Conservation (phyloP, 2,329 filamentous ascomycete species). For the Balansia obtecta region DNA sequence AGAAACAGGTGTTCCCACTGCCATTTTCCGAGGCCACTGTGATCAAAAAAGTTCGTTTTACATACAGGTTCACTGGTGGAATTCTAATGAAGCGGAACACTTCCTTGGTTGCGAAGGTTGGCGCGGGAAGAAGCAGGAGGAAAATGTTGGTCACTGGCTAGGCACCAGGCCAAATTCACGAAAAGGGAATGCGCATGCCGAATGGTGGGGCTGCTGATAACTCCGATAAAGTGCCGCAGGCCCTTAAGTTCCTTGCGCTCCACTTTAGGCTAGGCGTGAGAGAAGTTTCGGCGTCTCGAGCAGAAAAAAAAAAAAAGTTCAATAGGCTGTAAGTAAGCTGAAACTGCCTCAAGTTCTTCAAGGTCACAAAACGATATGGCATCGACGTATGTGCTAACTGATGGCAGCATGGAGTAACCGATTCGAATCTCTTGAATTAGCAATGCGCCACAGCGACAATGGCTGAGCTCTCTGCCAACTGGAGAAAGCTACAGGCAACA, state of each 20-base stretch:
- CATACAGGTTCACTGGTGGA: too few relatives aligned
- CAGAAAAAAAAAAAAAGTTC: background rate
- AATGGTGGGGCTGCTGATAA: too few relatives aligned
- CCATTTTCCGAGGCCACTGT: slow-evolving; percentile 32
- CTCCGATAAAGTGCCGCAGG: too few relatives aligned
- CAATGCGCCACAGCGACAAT: slow-evolving; percentile 12
- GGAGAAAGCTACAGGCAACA: slow-evolving; percentile 63
- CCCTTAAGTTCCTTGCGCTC: too few relatives aligned
- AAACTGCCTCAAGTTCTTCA: background rate
- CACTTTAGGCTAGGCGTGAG: background rate
- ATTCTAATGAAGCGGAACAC: slow-evolving; percentile 12
- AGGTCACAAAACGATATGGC: background rate
- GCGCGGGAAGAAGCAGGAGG: background rate
- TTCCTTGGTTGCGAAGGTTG: background rate
- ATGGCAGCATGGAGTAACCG: background rate
- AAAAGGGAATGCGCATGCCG: too few relatives aligned
- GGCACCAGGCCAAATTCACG: too few relatives aligned
- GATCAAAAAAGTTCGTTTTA: background rate
- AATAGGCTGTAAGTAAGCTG: background rate
- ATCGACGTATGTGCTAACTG: background rate
- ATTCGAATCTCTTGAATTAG: background rate
- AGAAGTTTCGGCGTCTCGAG: background rate
- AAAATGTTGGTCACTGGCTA: background rate
- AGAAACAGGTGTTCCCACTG: slow-evolving; percentile 32
- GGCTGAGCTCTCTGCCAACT: slow-evolving; percentile 52